Evolutionary conservation across 176 grass and related monocot species (phyloP).

Genomic region (Dactylis glomerata): DNA sequence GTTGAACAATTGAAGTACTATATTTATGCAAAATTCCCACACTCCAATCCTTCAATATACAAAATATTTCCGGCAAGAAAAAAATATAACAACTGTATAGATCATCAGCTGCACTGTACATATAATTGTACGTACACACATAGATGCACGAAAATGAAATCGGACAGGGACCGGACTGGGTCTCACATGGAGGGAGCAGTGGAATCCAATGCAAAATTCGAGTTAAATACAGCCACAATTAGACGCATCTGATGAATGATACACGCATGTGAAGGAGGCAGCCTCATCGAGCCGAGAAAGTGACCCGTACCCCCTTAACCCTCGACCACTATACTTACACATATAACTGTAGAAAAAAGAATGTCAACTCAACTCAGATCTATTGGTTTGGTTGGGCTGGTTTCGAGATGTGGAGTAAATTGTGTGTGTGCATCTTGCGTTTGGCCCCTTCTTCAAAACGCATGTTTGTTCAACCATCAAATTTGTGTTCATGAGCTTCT

Average conservation of each 20-base stretch:
- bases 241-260: not conserved
- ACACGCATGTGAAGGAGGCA: not conserved
- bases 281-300: conserved; percentile 22
- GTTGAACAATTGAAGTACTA: too few species aligned
- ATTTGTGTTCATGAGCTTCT: too few species aligned
- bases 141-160: conserved; percentile 30
- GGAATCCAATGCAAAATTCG: conserved; percentile 36
- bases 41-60: too few species aligned
- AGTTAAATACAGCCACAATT: conserved; percentile 14
- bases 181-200: conserved; percentile 31
- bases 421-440: not conserved
- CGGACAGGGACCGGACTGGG: conserved; percentile 18
- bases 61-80: too few species aligned
- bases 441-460: not conserved
- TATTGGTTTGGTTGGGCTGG: not conserved
- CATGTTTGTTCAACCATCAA: not conserved
- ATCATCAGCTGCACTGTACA: not conserved
- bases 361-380: not conserved
- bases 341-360: conserved; percentile 3
- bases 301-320: conserved; percentile 15
- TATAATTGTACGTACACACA: not conserved
- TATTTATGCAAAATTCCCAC: too few species aligned
- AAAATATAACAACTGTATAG: not conserved
- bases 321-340: not conserved
- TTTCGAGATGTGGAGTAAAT: not conserved